Base-by-base conservation (phyloP, 768 basidiomycete genomes). In the Pholiota conissans region DNA sequence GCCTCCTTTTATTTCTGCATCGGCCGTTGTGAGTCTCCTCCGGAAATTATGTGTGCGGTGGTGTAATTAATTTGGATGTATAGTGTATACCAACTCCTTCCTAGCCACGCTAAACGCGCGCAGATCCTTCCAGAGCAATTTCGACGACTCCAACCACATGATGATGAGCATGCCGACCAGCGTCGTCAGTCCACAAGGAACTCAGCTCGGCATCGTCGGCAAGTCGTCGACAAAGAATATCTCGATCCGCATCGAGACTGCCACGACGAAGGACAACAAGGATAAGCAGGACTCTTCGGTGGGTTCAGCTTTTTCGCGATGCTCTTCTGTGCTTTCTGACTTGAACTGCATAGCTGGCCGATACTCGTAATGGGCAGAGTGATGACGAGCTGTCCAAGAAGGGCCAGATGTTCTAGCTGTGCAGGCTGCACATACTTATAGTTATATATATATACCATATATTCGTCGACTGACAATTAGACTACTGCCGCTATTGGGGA, bases 71-170 rank as follows among this genome's bases (percentile, higher is more conserved):
- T n/a, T n/a, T n/a, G n/a, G n/a, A n/a, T n/a, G n/a, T 32, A 3
- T 52, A 79, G 78, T 83, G 14, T 84, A 83, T 62, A 76, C 76
- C 51, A 84, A 83, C 63, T 78, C 80, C 3, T 76, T 84, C 46
- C 70, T 84, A 13, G 80, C 80, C 1, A 82, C 82, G 3, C 68
- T 84, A 27, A 84, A 84, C 56, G 78, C 78, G 4, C 75, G 81
- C 3, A 69, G 72, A 51, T 67, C 64, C 28, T 68, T 82, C 50
- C 67, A 72, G 1, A 64, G 67, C 52, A 58, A 65, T 35, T 57
- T 68, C 32, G 68, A 73, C 46, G 67, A 71, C 22, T 55, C 64
- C 32, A 65, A 70, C 61, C 63, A 75, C 54, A 66, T 71, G 71
- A 69, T 70, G 61, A 60, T 67, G 29, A 77, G 70, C 5, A 69